phyloP scores from a whole-genome alignment of 768 basidiomycete species.

The Leccinum variicolor region DNA sequence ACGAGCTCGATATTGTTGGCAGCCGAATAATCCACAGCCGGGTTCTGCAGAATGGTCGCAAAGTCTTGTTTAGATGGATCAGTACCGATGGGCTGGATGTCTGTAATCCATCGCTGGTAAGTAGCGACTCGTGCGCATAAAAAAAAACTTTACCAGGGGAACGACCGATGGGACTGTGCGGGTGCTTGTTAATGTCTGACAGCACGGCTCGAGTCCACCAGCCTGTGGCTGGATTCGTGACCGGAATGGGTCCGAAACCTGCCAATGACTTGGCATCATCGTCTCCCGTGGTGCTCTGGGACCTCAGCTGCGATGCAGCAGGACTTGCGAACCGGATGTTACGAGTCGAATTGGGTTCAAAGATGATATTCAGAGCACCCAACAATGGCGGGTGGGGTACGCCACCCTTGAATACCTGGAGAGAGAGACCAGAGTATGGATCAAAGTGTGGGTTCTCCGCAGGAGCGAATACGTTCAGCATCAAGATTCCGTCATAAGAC shows the following conservation, averaged over 20 bases:
- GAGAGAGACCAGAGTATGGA: constrained; percentile 4
- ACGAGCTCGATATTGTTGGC: neutral
- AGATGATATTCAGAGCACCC: constrained; percentile 11
- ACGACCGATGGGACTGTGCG: neutral
- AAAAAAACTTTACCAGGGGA: constrained; percentile 1
- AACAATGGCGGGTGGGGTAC: neutral
- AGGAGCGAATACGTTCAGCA: neutral
- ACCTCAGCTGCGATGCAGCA: neutral
- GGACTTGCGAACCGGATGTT: constrained; percentile 10
- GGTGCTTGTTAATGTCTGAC: neutral
- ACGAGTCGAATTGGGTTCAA: constrained; percentile 9
- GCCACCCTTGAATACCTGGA: neutral
- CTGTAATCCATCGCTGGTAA: neutral
- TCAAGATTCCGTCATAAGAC: constrained; percentile 2
- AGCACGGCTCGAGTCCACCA: constrained; percentile 2
- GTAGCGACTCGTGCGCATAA: neutral
- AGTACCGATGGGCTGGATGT: constrained; percentile 8
- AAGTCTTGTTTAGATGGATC: neutral
- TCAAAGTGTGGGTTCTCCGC: neutral
- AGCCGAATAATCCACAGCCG: neutral
- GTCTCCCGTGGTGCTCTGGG: neutral
- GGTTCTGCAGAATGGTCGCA: neutral
- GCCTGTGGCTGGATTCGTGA: constrained; percentile 7
- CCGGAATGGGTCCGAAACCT: neutral
- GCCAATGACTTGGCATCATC: too few relatives aligned